A percentile compares a stretch with the other conserved stretches of the same genome.
Conservation (phyloP, 2,329 filamentous ascomycete genomes). For the Curvularia sp. region DNA sequence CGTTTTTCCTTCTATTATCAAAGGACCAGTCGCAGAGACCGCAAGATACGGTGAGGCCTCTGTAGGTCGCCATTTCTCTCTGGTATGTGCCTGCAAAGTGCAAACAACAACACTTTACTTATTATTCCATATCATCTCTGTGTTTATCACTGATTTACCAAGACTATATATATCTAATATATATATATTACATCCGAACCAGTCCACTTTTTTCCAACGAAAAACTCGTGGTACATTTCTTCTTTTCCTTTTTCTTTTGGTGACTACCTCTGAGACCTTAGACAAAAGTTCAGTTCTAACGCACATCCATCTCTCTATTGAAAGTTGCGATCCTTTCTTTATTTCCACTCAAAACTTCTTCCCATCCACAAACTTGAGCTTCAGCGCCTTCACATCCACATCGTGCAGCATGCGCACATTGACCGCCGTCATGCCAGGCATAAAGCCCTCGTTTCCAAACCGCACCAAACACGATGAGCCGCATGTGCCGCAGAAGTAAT, state of each 20-base stretch:
- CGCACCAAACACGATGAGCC: slow-evolving; percentile 37
- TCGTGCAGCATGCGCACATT: slow-evolving; percentile 30
- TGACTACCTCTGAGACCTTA: no score
- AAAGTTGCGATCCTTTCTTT: no score
- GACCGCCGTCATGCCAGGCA: slow-evolving; percentile 19
- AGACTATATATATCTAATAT: neutral
- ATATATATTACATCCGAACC: neutral
- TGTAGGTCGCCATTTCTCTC: neutral
- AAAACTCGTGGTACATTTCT: neutral
- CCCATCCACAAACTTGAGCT: slow-evolving; percentile 35
- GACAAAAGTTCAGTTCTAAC: no score
- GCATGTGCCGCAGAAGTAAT: slow-evolving; percentile 45
- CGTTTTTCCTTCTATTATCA: neutral
- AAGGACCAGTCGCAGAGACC: neutral
- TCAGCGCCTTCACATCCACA: slow-evolving; percentile 38
- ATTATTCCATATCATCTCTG: neutral
- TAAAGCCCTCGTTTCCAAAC: slow-evolving; percentile 25
- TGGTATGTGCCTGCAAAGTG: neutral
- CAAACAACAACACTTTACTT: neutral
- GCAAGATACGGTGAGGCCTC: neutral
- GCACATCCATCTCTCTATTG: no score
- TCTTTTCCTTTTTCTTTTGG: neutral
- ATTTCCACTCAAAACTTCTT: slow-evolving; percentile 26
- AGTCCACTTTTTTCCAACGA: neutral
- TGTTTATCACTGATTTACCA: neutral